Conservation (phyloP, 352 stramenopile genomes). For the Blastocystis sp. region DNA sequence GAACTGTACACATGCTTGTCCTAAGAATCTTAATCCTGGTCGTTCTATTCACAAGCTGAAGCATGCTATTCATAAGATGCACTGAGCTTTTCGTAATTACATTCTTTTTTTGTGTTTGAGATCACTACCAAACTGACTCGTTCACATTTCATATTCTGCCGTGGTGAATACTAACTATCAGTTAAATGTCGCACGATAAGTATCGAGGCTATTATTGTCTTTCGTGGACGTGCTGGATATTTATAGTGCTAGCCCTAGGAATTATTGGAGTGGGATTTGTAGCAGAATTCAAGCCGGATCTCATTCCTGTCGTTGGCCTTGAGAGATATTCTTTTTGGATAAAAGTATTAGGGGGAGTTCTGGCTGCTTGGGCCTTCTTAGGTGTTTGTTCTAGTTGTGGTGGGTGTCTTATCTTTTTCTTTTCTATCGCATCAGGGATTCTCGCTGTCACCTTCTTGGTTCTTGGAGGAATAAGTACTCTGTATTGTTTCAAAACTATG, state of each 20-base stretch:
- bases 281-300: not conserved
- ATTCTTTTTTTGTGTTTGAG: conserved; percentile 38
- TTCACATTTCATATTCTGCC: not conserved
- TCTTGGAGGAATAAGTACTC: not conserved
- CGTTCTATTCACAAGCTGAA: conserved; percentile 98
- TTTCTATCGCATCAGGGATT: not conserved
- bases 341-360: not conserved
- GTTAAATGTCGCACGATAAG: not conserved
- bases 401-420: conserved; percentile 18
- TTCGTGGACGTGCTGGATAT: not conserved
- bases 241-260: not conserved
- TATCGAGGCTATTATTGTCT: not conserved
- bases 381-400: not conserved
- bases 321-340: not conserved
- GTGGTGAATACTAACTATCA: not conserved
- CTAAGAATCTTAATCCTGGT: conserved; percentile 98
- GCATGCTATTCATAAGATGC: conserved; percentile 68
- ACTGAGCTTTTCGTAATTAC: conserved; percentile 62
- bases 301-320: too few species aligned
- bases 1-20: conserved; percentile 98
- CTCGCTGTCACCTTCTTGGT: not conserved
- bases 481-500: not conserved
- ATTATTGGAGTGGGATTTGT: not conserved
- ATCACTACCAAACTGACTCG: not conserved
- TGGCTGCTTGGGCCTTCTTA: not conserved